Evolutionary conservation across 352 stramenopile species (phyloP).

Genomic region (Aphanomyces invadans): DNA sequence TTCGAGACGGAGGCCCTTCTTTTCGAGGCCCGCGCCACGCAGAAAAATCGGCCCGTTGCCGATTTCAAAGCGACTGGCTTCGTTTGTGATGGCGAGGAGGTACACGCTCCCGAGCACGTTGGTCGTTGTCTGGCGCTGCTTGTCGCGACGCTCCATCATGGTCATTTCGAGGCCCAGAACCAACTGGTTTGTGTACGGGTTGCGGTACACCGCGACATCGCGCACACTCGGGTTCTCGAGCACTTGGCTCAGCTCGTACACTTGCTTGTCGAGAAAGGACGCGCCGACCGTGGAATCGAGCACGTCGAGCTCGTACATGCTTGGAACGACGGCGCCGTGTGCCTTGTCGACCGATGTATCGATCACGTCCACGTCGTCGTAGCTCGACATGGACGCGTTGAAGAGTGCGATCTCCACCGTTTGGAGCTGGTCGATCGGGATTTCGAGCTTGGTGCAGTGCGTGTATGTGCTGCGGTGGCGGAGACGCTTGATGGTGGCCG

Average conservation of each 20-base stretch:
- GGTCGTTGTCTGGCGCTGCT: not conserved
- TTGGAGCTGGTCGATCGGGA: slow-evolving; percentile 20
- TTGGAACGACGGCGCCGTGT: not conserved
- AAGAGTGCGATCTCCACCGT: slow-evolving; percentile 4
- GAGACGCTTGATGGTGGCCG: not conserved
- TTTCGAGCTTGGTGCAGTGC: slow-evolving; percentile 17
- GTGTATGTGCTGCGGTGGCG: slow-evolving; percentile 5
- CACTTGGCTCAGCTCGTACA: slow-evolving; percentile 3
- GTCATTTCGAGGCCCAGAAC: slow-evolving; percentile 21
- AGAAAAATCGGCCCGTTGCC: slow-evolving; percentile 16
- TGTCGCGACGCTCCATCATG: slow-evolving; percentile 17
- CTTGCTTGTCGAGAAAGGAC: slow-evolving; percentile 20
- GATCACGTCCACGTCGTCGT: not conserved
- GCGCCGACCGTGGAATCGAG: slow-evolving; percentile 8
- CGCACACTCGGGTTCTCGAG: slow-evolving; percentile 17
- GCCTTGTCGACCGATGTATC: not conserved
- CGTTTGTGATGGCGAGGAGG: slow-evolving; percentile 3
- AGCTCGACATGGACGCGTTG: not conserved
- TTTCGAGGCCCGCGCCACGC: not conserved
- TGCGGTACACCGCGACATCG: slow-evolving; percentile 12
- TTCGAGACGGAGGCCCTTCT: slow-evolving; percentile 4
- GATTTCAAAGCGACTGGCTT: not conserved
- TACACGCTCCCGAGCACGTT: slow-evolving; percentile 20
- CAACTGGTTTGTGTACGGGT: not conserved
- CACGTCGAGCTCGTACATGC: slow-evolving; percentile 17